Base-by-base conservation (phyloP, 83 land plant species). In the Diphasiastrum complanatum region DNA sequence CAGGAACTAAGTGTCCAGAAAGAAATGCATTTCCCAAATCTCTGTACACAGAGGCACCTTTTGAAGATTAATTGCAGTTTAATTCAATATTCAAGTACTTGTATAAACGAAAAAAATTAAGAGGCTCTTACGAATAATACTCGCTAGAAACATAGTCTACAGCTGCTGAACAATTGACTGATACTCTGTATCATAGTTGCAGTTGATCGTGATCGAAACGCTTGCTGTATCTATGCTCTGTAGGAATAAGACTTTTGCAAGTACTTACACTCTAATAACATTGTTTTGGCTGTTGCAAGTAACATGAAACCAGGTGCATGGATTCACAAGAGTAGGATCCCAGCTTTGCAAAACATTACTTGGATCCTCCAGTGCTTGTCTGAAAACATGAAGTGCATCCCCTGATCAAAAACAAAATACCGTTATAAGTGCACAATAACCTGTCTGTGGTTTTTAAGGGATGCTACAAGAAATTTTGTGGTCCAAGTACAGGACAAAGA, bases 281-380 rank as follows among this genome's bases (percentile, higher is more conserved):
- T 81, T 81, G 49, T 87, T 87, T 33, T 88, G 85, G 48, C 40
- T 71, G 66, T 88, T 83, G 70, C 98, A 91, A 5, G 95, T 87
- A 12, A 91, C 97, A 75, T 90, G 96, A 68, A 90, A 90, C 96
- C 96, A 90, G 22, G 97, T 91, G 71, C 97, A 91, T 22, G 98
- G 98, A 64, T 88, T 92, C 51, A 92, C 98, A 54, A 92, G 84
- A 3, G 95, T 88, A 11, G 87, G 82, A 75, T 92, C 98, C 98
- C 98, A 92, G 49, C 95, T 92, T 75, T 85, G 91, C 41, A 92
- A 75, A 36, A 87, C 95, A 75, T 83, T 85, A 65, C 77, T 85
- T 26, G 87, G 89, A 70, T 88, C 98, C 22, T 35, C 36, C 45
- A 92, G 76, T 47, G 67, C 82, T 30, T 70, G 64, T 61, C 81